A percentile compares a stretch with the other conserved stretches of the same genome.
Conservation (phyloP, 2,329 filamentous ascomycete species). For the Ustilaginoidea virens region DNA sequence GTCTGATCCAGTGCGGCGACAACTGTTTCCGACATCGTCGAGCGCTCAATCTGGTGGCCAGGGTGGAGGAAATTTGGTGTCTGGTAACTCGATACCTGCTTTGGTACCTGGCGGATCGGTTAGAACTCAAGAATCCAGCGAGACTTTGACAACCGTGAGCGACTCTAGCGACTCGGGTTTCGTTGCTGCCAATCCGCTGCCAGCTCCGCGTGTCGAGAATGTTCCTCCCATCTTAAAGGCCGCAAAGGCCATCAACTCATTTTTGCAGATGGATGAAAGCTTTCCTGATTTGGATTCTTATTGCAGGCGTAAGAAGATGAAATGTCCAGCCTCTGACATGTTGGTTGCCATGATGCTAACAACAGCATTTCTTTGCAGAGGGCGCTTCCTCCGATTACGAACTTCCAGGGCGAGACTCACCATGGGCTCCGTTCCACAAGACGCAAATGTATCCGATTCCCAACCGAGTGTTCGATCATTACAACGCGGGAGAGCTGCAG, state of each 20-base stretch:
- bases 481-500: conserved; percentile 71
- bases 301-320: conserved; percentile 55
- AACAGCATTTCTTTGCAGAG: conserved; percentile 43
- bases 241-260: conserved; percentile 67
- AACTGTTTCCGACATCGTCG: conserved; percentile 28
- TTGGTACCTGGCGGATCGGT: not conserved
- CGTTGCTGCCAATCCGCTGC: conserved; percentile 17
- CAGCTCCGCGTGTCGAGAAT: conserved; percentile 28
- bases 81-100: conserved; percentile 3
- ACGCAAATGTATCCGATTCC: conserved; percentile 79
- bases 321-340: not conserved
- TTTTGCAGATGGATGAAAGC: conserved; percentile 57
- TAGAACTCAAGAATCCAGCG: conserved; percentile 2
- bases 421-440: conserved; percentile 85
- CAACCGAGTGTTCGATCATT: conserved; percentile 82
- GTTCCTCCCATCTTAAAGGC: conserved; percentile 63
- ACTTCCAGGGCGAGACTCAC: conserved; percentile 45
- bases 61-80: conserved; percentile 6
- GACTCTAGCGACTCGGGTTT: conserved; percentile 14
- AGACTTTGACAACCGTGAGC: conserved; percentile 11
- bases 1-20: conserved; percentile 33
- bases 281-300: conserved; percentile 87
- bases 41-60: conserved; percentile 7
- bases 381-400: conserved; percentile 90
- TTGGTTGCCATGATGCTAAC: conserved; percentile 8